Conservation (phyloP, 2,329 filamentous ascomycete species). For the Lachnum nothofagi region DNA sequence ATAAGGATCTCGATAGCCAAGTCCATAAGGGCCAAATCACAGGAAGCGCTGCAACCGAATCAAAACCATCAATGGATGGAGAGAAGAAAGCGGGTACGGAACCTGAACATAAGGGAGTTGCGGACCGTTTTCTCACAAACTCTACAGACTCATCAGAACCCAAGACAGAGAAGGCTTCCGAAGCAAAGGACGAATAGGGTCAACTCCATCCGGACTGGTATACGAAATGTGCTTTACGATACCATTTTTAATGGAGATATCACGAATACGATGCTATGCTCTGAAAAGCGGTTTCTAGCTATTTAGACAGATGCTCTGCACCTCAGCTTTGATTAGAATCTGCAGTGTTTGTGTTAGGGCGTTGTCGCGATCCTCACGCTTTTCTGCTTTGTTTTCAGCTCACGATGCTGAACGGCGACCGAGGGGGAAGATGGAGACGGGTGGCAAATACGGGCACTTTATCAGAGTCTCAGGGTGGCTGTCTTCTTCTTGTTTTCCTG, state of each 20-base stretch:
- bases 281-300: not conserved
- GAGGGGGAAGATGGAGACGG: conserved; percentile 6
- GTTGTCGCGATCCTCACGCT: conserved; percentile 15
- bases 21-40: conserved; percentile 58
- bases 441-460: conserved; percentile 11
- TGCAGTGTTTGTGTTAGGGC: conserved; percentile 19
- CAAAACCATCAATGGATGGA: conserved; percentile 7
- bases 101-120: conserved; percentile 21
- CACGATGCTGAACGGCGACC: conserved; percentile 5
- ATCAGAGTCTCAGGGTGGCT: conserved; percentile 14
- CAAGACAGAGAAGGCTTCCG: conserved; percentile 12
- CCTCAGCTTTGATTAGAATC: conserved; percentile 21
- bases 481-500: conserved; percentile 21
- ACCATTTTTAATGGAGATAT: conserved; percentile 5
- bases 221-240: not conserved
- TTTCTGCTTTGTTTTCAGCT: conserved; percentile 14
- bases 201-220: not conserved
- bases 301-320: conserved; percentile 25
- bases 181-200: conserved; percentile 14
- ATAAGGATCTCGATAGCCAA: conserved; percentile 80
- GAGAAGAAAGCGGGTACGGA: conserved; percentile 20
- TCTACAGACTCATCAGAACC: conserved; percentile 13
- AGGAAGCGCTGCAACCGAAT: not conserved
- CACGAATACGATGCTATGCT: not conserved
- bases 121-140: conserved; percentile 15